Evolutionary conservation across 768 basidiomycete genomes (phyloP).

Genomic region (Neoboletus magnificus): DNA sequence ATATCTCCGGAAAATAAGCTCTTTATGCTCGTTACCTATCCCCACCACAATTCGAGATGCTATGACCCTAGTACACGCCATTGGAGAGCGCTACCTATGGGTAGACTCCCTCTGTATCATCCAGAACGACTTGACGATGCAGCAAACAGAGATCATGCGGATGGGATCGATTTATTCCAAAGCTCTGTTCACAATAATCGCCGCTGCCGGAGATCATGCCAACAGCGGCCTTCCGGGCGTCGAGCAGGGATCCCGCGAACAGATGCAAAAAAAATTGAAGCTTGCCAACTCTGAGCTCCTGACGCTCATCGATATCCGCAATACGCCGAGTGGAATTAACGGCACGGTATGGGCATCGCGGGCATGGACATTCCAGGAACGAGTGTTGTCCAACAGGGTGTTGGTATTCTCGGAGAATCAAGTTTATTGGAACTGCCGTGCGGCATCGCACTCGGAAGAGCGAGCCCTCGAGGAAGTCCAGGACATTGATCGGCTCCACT

Average conservation of each 20-base stretch:
- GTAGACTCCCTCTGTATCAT: conserved; percentile 25
- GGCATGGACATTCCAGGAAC: conserved; percentile 23
- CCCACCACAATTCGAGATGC: conserved; percentile 25
- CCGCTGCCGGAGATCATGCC: conserved; percentile 10
- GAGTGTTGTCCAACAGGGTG: conserved; percentile 11
- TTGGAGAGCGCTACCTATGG: conserved; percentile 27
- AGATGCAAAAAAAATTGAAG: conserved; percentile 8
- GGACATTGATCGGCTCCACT: not conserved
- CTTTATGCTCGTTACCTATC: conserved; percentile 5
- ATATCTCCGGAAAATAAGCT: conserved; percentile 1
- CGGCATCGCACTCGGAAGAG: conserved; percentile 9
- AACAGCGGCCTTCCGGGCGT: conserved; percentile 13
- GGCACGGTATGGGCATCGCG: conserved; percentile 10
- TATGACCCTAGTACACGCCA: conserved; percentile 14
- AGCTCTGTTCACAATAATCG: conserved; percentile 20
- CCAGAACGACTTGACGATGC: conserved; percentile 17
- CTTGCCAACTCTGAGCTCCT: conserved; percentile 9
- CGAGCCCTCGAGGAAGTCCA: conserved; percentile 5
- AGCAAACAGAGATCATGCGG: conserved; percentile 13
- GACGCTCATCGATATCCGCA: conserved; percentile 6
- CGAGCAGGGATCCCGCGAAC: not conserved
- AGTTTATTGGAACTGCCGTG: conserved; percentile 17
- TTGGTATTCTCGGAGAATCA: conserved; percentile 18
- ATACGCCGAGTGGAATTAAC: not conserved
- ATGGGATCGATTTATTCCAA: conserved; percentile 22